Evolutionary conservation across 169 alveolate genomes (phyloP), one percentile per base, ranked within the genome.

Genomic region (Plasmodium cynomolgi): DNA sequence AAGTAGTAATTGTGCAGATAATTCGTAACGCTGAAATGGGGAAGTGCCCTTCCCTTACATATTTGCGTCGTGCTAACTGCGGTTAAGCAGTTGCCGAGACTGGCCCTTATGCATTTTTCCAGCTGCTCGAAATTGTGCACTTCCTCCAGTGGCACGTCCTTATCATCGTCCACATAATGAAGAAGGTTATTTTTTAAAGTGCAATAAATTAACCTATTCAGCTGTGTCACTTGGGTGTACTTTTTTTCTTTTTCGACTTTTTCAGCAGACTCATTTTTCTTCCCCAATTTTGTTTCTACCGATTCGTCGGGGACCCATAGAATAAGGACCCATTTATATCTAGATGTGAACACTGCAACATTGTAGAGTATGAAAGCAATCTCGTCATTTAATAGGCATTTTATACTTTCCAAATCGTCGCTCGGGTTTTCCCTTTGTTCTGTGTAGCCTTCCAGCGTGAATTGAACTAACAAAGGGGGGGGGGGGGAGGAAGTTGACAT

Each of bases 281-380:
- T 88, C 44, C 37, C 3, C 54, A 44, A 13, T 44, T 39, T 58
- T 3, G 62, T 29, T 79, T n/a, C 29, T 4, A 34, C 72, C 1
- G 41, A 34, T 26, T 88, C 44, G 13, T 88, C 94, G 44, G 94
- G 94, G 47, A 15, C 26, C 94, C 94, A 88, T 20, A 88, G 44
- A 13, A 88, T 34, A 4, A 88, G 23, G 8, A 88, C 20, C 94
- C 94, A 88, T 11, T 88, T 77, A n/a, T 44, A 88, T 31, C 62
- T 17, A 33, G 77, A n/a, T 6, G 90, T 56, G 77, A 31, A 88
- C 5, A 62, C 29, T 39, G 41, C 82, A 79, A 17, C 47, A 17
- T 88, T 88, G 17, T 37, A 79, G 8, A 88, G 50, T 20, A 88
- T 39, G 81, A 79, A 88, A 39, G 74, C 41, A 8, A 88, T 17